Conservation (phyloP, 73 alveolate species). For the Breviolum minutum region DNA sequence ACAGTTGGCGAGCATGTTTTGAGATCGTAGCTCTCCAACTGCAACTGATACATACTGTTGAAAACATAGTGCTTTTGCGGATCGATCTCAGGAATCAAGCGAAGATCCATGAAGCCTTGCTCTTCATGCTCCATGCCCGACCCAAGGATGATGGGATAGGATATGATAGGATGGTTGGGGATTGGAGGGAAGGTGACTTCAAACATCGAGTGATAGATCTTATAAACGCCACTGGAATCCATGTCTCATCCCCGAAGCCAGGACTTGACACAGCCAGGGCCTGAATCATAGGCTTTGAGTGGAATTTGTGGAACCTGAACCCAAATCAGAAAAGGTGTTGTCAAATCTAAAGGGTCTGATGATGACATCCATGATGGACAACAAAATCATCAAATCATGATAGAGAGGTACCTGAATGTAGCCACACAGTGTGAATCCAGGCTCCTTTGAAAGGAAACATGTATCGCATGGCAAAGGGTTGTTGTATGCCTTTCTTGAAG, state of each 20-base stretch:
- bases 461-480: neutral
- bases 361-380: no score
- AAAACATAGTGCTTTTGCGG: neutral
- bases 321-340: no score
- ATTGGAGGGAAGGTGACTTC: neutral
- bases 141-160: constrained; percentile 1
- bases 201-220: neutral
- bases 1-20: no score
- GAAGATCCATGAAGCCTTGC: constrained; percentile 12
- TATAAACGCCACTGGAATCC: neutral
- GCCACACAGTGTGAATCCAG: neutral
- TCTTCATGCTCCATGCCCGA: constrained; percentile 16
- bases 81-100: neutral
- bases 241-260: neutral
- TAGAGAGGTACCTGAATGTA: no score
- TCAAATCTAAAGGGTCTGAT: no score
- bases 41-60: no score
- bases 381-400: no score
- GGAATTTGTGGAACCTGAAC: neutral
- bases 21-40: no score
- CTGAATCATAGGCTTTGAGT: neutral
- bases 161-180: neutral
- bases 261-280: neutral
- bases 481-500: neutral
- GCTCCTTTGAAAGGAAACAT: neutral